Evolutionary conservation across 2,329 filamentous ascomycete species (phyloP), one percentile per base, ranked within the genome.

Genomic region (Penicillium sp.): DNA sequence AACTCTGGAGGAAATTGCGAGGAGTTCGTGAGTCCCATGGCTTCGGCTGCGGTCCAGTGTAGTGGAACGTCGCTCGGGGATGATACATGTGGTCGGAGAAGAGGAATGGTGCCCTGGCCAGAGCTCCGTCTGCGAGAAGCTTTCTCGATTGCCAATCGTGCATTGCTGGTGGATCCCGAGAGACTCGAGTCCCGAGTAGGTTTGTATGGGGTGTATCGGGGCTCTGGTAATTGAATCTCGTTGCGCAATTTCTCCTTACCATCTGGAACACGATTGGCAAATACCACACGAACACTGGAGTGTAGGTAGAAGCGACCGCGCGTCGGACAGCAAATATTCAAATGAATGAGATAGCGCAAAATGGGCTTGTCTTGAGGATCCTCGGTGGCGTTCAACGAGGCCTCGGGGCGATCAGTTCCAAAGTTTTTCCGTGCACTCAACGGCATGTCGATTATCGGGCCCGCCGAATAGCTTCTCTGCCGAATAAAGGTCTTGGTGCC

Each of bases 401-500:
- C 78, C 70, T 83, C 78, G 4, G 79, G 76, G 43, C 78, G 72
- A 64, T 81, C 81, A 6, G 80, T 81, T 7, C 79, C 80, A 24
- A 65, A 65, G 51, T 72, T 73, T 45, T 67, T 72, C 13, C 69
- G 68, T 18, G 69, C 68, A 39, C 58, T 74, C 39, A 81, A 63
- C 1, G 81, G 81, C 77, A 85, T 85, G 55, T 95, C 90, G 51
- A 95, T 86, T 53, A 93, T 88, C 3, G 90, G 88, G 0, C 90
- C 90, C 9, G 88, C 85, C 0, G 91, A 96, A 71, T 96, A 97
- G 70, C 89, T 94, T 54, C 94, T 87, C 73, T 99, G 94, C 28
- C 94, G 85, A 55, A 99, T 88, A 63, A 97, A 97, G 0, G 94
- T 99, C 72, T 97, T 97, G 15, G 90, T 95, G 0, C 91, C 91